phyloP scores from a whole-genome alignment of 805 yeast species.

The Saccharomycopsis microspora region DNA sequence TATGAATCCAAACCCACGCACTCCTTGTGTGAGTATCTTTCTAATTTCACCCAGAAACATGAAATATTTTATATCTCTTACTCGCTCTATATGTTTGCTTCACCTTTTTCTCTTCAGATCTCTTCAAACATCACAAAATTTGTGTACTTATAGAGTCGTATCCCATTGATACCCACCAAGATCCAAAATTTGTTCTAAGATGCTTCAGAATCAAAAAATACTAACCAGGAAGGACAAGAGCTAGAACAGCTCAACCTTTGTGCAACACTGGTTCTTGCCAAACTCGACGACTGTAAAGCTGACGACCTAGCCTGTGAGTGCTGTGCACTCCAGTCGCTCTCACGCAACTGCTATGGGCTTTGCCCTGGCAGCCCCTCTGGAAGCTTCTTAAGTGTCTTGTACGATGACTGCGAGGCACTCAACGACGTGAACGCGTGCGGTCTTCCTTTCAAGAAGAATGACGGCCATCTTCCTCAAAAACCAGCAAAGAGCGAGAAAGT shows the following conservation, averaged over 20 bases:
- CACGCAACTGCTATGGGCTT: constrained; percentile 33
- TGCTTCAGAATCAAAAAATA: not conserved
- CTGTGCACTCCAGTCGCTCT: constrained; percentile 40
- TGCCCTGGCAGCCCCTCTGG: constrained; percentile 37
- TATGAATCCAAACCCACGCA: constrained; percentile 35
- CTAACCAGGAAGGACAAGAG: constrained; percentile 28
- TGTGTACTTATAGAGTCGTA: not conserved
- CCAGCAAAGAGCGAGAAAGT: not conserved
- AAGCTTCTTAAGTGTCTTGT: constrained; percentile 33
- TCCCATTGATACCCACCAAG: not conserved
- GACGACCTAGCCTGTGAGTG: constrained; percentile 47
- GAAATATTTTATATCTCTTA: too few relatives aligned
- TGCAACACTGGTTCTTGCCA: constrained; percentile 34
- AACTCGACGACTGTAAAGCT: constrained; percentile 38
- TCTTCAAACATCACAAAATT: not conserved
- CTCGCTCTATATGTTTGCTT: too few relatives aligned
- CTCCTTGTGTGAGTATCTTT: constrained; percentile 25
- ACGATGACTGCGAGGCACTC: constrained; percentile 33
- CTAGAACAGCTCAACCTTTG: constrained; percentile 20
- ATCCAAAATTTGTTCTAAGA: too few relatives aligned
- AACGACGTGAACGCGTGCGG: constrained; percentile 40
- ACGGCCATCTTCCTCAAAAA: constrained; percentile 13
- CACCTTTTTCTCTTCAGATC: too few relatives aligned
- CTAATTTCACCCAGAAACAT: not conserved
- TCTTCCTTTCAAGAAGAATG: constrained; percentile 36